Base-by-base conservation (phyloP, 2,329 filamentous ascomycete genomes). In the Xylaria sp. region DNA sequence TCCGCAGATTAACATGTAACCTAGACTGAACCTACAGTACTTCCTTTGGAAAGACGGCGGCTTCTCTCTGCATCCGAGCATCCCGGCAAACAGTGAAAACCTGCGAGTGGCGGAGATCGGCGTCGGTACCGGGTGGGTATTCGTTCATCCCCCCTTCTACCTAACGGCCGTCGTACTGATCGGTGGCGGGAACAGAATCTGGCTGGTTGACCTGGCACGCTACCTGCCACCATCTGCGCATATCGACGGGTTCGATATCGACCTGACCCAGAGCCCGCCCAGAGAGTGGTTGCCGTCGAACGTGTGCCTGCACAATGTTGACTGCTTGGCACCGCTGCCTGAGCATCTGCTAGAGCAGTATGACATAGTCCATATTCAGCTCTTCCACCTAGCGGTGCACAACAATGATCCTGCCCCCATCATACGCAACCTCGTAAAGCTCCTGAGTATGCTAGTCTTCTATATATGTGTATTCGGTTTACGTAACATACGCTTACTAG, bases 311-410 rank as follows among this genome's bases (percentile, higher is more conserved):
- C 49, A 52, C 39, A 21, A 43, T 6, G 18, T 52, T n/a, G 49
- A 52, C 21, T 52, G 49, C 18, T 19, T 52, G 9, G 49, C 49
- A 7, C 49, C 39, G 20, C 38, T 52, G 16, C 49, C 49, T 2
- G 43, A 52, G 19, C 34, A 38, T 21, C 17, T 52, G 3, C 49
- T 52, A 3, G 49, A 47, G 49, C 43, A 47, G 34, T 52, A 47
- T 44, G 52, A 54, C 18, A 50, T 54, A 13, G 52, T 54, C 37
- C 52, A 54, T 48, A 50, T 54, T 18, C 52, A 54, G 9, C 46
- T 54, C 7, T 54, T 54, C 22, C 48, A 54, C 19, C 19, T 54
- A 7, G 52, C 52, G 7, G 52, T 54, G 17, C 52, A 54, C 16
- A 54, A 54, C 19, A 54, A 54, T 38, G 52, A 54, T 20, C 47